These are phyloP conservation scores for Nephelium lappaceum DNA, from an alignment of 345 rosid species.

Conservation along the genomic window DNA sequence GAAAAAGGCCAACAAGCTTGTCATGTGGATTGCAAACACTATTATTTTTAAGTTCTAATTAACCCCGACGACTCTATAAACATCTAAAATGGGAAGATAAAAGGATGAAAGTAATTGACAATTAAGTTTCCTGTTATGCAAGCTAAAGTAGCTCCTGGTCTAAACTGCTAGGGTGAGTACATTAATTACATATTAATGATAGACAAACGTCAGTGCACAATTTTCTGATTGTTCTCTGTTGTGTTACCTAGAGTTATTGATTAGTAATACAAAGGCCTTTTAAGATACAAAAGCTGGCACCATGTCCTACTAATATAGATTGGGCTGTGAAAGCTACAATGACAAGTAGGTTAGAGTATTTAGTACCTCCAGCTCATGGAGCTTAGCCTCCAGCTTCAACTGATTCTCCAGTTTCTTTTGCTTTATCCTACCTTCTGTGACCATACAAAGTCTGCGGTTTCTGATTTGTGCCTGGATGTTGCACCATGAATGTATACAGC, in stretches of 20 bases:
- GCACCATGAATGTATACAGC: constrained; percentile 73
- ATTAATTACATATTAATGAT: background rate
- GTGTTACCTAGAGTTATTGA: no score
- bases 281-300: no score
- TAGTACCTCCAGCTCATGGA: constrained; percentile 64
- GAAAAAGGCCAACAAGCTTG: no score
- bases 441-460: constrained; percentile 71
- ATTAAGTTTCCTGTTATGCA: background rate
- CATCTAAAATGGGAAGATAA: background rate
- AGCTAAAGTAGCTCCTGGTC: background rate
- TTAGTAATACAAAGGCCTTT: background rate
- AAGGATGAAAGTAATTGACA: background rate
- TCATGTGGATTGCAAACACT: no score
- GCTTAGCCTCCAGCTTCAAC: constrained; percentile 75
- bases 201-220: background rate
- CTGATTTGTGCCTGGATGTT: constrained; percentile 64
- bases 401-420: constrained; percentile 71
- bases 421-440: constrained; percentile 62
- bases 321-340: background rate
- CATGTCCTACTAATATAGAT: background rate
- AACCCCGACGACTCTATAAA: background rate
- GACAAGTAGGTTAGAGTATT: background rate
- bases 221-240: no score
- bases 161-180: no score
- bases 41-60: no score